A percentile compares a stretch with the other conserved stretches of the same genome.
Conservation (phyloP, 2,329 filamentous ascomycete species). For the Fusarium chlamydosporum region DNA sequence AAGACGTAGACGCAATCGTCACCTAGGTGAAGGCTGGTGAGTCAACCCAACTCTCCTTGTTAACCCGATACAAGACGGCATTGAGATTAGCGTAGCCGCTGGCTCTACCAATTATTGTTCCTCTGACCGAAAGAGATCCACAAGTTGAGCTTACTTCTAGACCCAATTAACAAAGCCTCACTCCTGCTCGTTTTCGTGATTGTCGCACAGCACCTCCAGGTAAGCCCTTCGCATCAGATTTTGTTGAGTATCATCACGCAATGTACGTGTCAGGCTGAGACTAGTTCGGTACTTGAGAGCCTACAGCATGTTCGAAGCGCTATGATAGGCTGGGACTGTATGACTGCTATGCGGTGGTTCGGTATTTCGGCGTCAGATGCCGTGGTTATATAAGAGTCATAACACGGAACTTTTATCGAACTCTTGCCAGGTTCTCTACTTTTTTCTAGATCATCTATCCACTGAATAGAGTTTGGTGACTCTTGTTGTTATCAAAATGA, state of each 20-base stretch:
- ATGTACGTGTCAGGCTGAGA: slow-evolving; percentile 13
- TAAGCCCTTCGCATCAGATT: slow-evolving; percentile 1
- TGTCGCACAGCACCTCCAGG: slow-evolving; percentile 2
- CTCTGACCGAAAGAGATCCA: slow-evolving; percentile 10
- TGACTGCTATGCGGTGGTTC: slow-evolving; percentile 16
- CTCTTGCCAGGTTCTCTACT: not conserved
- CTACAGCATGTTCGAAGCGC: not conserved
- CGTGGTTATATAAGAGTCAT: slow-evolving; percentile 36
- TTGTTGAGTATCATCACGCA: slow-evolving; percentile 34
- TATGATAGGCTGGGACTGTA: slow-evolving; percentile 10
- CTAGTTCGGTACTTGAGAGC: slow-evolving; percentile 3
- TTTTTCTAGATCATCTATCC: not conserved
- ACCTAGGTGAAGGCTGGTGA: slow-evolving; percentile 35
- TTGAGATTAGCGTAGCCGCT: slow-evolving; percentile 36
- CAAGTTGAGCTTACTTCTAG: slow-evolving; percentile 22
- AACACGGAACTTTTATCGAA: not conserved
- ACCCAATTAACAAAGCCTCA: not conserved
- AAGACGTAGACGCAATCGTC: slow-evolving; percentile 23
- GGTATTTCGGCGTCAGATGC: slow-evolving; percentile 18
- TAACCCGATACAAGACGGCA: slow-evolving; percentile 40
- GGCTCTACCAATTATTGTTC: slow-evolving; percentile 15
- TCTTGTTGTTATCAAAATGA: slow-evolving; percentile 32
- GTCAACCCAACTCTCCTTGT: slow-evolving; percentile 27
- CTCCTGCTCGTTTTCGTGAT: slow-evolving; percentile 33
- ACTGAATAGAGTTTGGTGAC: not conserved